These are phyloP conservation scores for Cryptococcus amylolentus DNA, from an alignment of 1,284 basidiomycete genomes.

Conservation along the genomic window DNA sequence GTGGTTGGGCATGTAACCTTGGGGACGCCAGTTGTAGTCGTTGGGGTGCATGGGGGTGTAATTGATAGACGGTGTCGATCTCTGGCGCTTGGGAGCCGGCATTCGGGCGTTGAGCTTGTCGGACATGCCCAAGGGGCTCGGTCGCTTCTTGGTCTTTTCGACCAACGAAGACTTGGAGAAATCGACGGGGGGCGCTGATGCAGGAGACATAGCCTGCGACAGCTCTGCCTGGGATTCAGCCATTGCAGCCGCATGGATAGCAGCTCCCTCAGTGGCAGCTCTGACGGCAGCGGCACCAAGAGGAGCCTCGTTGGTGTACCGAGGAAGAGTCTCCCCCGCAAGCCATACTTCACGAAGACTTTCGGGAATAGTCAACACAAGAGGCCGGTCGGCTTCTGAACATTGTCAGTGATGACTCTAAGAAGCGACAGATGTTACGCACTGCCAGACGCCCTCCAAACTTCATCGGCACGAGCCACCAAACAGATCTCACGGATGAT, in stretches of 20 bases:
- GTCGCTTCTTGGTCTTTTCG: neutral
- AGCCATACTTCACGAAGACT: neutral
- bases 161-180: too few species aligned
- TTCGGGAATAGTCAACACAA: constrained; percentile 13
- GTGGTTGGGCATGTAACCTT: neutral
- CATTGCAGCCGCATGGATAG: too few species aligned
- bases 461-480: constrained; percentile 52
- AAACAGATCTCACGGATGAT: constrained; percentile 54
- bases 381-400: constrained; percentile 13
- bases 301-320: neutral
- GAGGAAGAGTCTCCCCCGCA: too few species aligned
- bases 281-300: neutral
- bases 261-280: neutral
- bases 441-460: constrained; percentile 3
- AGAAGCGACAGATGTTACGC: neutral
- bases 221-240: too few species aligned
- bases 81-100: too few species aligned
- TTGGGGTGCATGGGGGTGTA: neutral
- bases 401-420: neutral
- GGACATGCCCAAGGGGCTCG: neutral
- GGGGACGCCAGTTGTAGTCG: neutral
- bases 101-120: neutral
- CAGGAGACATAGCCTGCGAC: too few species aligned
- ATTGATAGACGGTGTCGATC: neutral
- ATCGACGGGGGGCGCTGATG: too few species aligned